Conservation (phyloP, 169 alveolate genomes). For the Toxoplasma gondii region DNA sequence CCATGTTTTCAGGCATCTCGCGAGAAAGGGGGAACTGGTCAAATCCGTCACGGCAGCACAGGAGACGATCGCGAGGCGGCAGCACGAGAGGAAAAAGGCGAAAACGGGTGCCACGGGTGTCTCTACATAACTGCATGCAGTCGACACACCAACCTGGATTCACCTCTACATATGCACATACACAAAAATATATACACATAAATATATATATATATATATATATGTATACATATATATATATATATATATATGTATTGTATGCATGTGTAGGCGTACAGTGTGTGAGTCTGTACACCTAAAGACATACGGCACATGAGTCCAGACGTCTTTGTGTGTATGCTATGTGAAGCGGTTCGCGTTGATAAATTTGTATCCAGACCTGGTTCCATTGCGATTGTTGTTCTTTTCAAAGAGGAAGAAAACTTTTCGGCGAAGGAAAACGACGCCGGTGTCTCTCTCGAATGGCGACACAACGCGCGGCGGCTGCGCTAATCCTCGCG, state of each 20-base stretch:
- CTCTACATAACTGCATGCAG: not conserved
- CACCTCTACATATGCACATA: not conserved
- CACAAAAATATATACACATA: not conserved
- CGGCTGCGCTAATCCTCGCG: too few relatives aligned
- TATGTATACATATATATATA: too few relatives aligned
- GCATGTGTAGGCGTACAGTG: not conserved
- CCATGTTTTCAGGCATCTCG: conserved; percentile 18
- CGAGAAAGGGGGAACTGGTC: conserved; percentile 37
- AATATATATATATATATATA: too few relatives aligned
- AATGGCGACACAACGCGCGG: too few relatives aligned
- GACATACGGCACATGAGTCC: not conserved
- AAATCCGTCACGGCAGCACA: conserved; percentile 23
- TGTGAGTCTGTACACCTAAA: not conserved
- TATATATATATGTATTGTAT: too few relatives aligned
- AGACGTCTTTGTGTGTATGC: not conserved
- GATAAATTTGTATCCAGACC: not conserved
- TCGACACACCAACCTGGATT: not conserved
- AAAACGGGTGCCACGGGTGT: not conserved
- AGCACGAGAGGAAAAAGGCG: not conserved
- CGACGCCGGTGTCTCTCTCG: too few relatives aligned
- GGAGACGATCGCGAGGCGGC: not conserved
- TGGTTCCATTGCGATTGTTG: too few relatives aligned
- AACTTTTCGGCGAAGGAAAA: too few relatives aligned
- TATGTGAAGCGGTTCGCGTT: not conserved
- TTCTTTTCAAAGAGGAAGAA: too few relatives aligned